Base-by-base conservation (phyloP, 768 basidiomycete genomes). In the Boletus sp. region DNA sequence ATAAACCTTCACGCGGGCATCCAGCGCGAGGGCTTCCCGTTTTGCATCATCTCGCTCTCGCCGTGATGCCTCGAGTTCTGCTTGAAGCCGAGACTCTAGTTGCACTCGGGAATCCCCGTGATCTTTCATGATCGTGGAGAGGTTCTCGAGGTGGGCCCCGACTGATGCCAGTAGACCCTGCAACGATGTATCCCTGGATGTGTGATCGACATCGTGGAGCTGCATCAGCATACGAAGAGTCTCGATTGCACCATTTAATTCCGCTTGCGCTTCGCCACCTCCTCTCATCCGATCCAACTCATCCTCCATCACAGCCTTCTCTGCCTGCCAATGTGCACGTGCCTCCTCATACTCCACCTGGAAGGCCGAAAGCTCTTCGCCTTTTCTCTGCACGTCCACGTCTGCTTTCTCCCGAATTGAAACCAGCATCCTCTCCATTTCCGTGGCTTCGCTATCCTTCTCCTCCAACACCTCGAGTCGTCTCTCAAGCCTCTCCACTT, bases 21-120 rank as follows among this genome's bases (percentile, higher is more conserved):
- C 75, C 52, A 79, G 55, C 2, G 65, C 57, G 37, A 75, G 68
- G 10, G 73, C 64, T 47, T 81, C 76, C 57, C 68, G 72, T 50
- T 72, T 71, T 23, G 76, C 77, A 3, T 76, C 71, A 49, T 87
- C 85, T 33, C 79, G 68, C 55, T 84, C 83, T 29, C 67, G 72
- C 42, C 78, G 72, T 9, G 76, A 75, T 7, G 77, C 76, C 54
- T 86, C 85, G 35, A 88, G 63, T 55, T 86, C 83, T 50, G 70
- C 58, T 55, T 82, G 81, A 19, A 85, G 70, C 50, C 82, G 79
- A 25, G 80, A 80, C 59, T 83, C 81, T 51, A 83, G 54, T 59
- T 72, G 74, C 47, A 75, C 72, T 34, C 75, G 73, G 11, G 74
- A 71, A 59, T 73, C 69, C 33, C 70, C 63, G 64, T 78, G 72